Evolutionary conservation across 2,329 filamentous ascomycete species (phyloP), one percentile per base, ranked within the genome.

Genomic region (Trichoderma guizhouense): DNA sequence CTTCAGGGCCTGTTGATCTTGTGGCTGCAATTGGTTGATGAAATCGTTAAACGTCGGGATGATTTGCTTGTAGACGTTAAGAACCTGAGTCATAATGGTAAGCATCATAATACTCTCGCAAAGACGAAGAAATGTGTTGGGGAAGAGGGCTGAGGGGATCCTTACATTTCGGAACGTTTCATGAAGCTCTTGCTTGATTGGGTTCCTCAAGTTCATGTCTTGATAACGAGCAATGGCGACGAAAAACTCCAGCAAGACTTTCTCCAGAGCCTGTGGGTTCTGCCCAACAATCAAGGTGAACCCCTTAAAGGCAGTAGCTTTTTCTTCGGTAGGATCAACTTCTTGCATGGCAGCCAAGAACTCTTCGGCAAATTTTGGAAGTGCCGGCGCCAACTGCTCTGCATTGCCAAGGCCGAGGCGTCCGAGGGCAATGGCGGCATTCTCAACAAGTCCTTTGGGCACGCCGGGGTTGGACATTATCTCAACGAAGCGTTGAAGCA

Each of bases 241-340:
- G 80, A 99, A 97, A 82, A 96, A 97, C 71, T 92, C 89, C 43
- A 92, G 86, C 53, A 99, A 85, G 72, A 91, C 92, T 76, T 91
- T 91, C 82, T 98, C 96, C 89, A 99, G 95, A 2, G 94, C 94
- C 79, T 94, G 89, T 0, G 96, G 96, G 78, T 98, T 98, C 78
- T 90, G 89, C 73, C 92, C 88, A 4, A 98, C 92, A 62, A 97
- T 88, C 76, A 92, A 87, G 69, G 93, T 93, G 83, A 99, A 98
- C 0, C 96, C 96, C 77, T 93, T 90, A 80, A 98, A 93, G 0
- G 96, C 95, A 30, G 95, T 95, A 1, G 93, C 94, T 83, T 99
- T 99, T 82, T 99, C 96, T 73, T 97, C 93, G 3, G 94, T 95
- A 78, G 93, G 91, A 67, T 94, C 92, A 36, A 98, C 92, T 74